Base-by-base conservation (phyloP, 2,329 filamentous ascomycete genomes). In the Westerdykella aurantiaca region DNA sequence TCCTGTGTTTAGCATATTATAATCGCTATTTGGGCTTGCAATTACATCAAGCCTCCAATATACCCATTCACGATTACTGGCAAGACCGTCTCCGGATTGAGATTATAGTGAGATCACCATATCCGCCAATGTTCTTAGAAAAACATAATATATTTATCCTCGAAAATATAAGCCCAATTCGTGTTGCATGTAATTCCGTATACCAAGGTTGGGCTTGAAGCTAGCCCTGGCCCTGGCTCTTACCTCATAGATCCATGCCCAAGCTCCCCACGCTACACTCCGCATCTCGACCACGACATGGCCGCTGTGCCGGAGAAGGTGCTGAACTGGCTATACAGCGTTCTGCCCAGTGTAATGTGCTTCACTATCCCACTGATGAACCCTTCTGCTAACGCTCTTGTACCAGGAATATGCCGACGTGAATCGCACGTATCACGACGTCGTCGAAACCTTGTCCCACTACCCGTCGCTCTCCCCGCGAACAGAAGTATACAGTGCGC, bases 251-350 rank as follows among this genome's bases (percentile, higher is more conserved):
- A 21, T 5, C 25, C 25, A 29, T 12, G 25, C 25, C 25, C 11
- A 29, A 29, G 25, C 25, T 29, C 25, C 25, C 58, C 59, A 53
- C 57, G 39, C 21, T 47, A 44, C 46, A 14, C 34, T 37, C 46
- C 42, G 43, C 50, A 52, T 48, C 46, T 50, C 45, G 39, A 49
- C 38, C 47, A 41, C 55, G 64, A 48, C 53, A 78, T 78, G 76
- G 71, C 76, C 48, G 81, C 83, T 57, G 86, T 95, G 64, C 85
- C 88, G 59, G 89, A 95, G 69, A 86, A 89, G 71, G 85, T 94
- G 48, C 77, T 97, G 61, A 90, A 89, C 71, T 97, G 91, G 91
- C 82, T 97, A 5, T 95, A 95, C 71, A 93, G 87, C 70, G 84
- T 95, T 44, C 72, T 97, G 46, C 87, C 85, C 34, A 66, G 61